Evolutionary conservation across 2,329 filamentous ascomycete species (phyloP), one percentile per base, ranked within the genome.

Genomic region (Claviceps monticola): DNA sequence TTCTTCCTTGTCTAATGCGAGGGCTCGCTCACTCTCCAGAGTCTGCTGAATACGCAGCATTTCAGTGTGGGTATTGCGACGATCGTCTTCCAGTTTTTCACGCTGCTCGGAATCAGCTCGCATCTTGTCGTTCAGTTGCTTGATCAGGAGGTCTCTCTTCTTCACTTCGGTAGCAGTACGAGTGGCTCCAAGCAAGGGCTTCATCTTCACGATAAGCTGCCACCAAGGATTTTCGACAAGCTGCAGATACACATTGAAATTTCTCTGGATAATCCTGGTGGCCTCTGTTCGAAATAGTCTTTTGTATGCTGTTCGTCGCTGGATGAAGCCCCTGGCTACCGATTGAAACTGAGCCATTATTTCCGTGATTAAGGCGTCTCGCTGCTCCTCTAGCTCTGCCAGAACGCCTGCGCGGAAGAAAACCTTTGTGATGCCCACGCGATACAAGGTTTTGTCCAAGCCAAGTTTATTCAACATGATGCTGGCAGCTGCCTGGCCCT

Each of bases 341-440:
- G 90, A 93, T 63, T 98, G 94, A 64, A 99, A 98, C 36, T 83
- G 81, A 41, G 85, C 82, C 79, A 98, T 90, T 64, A 98, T 95
- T 57, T 95, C 86, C 7, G 87, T 85, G 58, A 99, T 97, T 19
- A 98, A 75, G 2, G 87, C 77, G 65, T 98, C 93, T 52, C 93
- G 84, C 65, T 94, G 87, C 67, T 97, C 94, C 78, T 99, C 93
- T 14, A 99, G 75, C 66, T 98, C 93, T 39, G 93, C 93, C 46
- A 99, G 77, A 2, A 99, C 91, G 54, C 93, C 93, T 44, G 93
- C 89, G 56, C 94, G 80, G 76, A 98, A 98, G 71, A 98, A 98
- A 13, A 98, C 91, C 68, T 98, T 98, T 23, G 89, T 96, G 53
- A 96, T 74, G 60, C 93, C 93, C 53, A 99, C 89, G 21, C 94